Evolutionary conservation across 2,329 filamentous ascomycete genomes (phyloP).

Genomic region (Fusarium poae): DNA sequence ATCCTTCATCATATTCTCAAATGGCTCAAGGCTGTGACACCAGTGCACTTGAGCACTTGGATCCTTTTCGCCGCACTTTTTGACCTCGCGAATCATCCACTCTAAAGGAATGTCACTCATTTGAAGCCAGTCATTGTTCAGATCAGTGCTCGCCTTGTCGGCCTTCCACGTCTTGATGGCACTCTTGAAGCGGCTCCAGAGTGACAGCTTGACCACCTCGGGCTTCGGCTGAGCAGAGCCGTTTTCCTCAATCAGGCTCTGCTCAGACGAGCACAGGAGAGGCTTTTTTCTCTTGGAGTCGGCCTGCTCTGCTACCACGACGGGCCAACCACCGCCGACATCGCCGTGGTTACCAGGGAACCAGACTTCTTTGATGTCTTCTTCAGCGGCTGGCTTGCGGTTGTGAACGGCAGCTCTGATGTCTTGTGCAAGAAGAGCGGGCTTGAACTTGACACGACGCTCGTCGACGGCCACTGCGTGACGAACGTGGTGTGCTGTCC

Average conservation of each 20-base stretch:
- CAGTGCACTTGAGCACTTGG: constrained; percentile 53
- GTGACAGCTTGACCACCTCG: constrained; percentile 45
- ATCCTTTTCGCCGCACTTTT: constrained; percentile 54
- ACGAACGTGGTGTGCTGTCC: constrained; percentile 61
- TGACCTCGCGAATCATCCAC: constrained; percentile 66
- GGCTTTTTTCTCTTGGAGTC: constrained; percentile 4
- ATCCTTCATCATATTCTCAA: constrained; percentile 52
- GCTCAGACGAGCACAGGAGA: background rate
- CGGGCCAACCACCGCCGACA: constrained; percentile 66
- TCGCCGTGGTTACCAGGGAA: constrained; percentile 68
- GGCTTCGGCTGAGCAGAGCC: constrained; percentile 1
- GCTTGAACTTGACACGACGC: constrained; percentile 67
- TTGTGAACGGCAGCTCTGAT: constrained; percentile 46
- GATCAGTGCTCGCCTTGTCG: constrained; percentile 49
- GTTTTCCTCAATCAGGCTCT: background rate
- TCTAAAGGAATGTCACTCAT: constrained; percentile 64
- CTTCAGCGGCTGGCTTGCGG: constrained; percentile 37
- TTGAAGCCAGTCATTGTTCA: constrained; percentile 54
- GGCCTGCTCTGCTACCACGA: constrained; percentile 41
- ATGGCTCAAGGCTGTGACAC: constrained; percentile 50
- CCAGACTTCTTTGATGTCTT: constrained; percentile 65
- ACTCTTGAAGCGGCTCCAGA: constrained; percentile 55
- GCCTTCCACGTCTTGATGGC: constrained; percentile 54
- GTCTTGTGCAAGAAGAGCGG: constrained; percentile 61
- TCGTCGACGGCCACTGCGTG: constrained; percentile 68